phyloP scores from a whole-genome alignment of 228 moss, liverwort and hornwort genomes.

The Sphagnum magellanicum region DNA sequence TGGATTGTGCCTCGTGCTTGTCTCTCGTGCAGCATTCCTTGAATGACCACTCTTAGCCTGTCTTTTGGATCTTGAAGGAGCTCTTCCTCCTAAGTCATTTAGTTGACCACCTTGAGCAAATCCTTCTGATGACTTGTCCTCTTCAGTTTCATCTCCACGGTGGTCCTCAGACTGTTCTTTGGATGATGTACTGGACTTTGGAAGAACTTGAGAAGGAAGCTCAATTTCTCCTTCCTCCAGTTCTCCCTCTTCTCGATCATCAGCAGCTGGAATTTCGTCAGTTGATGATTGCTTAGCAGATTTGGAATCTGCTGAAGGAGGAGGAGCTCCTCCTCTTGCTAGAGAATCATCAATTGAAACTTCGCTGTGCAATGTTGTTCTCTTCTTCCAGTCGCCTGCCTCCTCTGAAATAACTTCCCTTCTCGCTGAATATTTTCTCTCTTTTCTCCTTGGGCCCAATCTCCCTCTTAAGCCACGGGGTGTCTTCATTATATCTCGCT shows the following conservation, averaged over 20 bases:
- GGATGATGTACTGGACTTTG: slow-evolving; percentile 33
- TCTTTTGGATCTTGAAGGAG: no score
- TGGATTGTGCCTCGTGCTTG: not conserved
- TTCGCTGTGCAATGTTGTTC: no score
- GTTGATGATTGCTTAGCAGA: slow-evolving; percentile 13
- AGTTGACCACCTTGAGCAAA: slow-evolving; percentile 15
- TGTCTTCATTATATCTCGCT: no score
- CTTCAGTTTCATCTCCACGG: slow-evolving; percentile 19
- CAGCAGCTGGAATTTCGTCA: slow-evolving; percentile 25
- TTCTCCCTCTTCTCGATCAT: slow-evolving; percentile 90
- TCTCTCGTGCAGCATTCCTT: not conserved
- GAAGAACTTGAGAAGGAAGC: slow-evolving; percentile 25
- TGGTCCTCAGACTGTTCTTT: slow-evolving; percentile 32
- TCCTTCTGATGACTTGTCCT: slow-evolving; percentile 30
- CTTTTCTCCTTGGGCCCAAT: slow-evolving; percentile 14
- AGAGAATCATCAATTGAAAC: not conserved
- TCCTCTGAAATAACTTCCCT: slow-evolving; percentile 41
- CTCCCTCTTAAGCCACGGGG: not conserved
- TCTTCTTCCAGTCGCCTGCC: slow-evolving; percentile 2
- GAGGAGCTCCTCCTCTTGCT: not conserved
- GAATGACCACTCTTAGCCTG: no score
- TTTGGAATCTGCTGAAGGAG: slow-evolving; percentile 12
- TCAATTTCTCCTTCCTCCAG: slow-evolving; percentile 99
- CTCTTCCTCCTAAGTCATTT: no score
- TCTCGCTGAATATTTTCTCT: slow-evolving; percentile 24